phyloP scores from a whole-genome alignment of 2,329 filamentous ascomycete genomes.

The Trichoderma sp. region DNA sequence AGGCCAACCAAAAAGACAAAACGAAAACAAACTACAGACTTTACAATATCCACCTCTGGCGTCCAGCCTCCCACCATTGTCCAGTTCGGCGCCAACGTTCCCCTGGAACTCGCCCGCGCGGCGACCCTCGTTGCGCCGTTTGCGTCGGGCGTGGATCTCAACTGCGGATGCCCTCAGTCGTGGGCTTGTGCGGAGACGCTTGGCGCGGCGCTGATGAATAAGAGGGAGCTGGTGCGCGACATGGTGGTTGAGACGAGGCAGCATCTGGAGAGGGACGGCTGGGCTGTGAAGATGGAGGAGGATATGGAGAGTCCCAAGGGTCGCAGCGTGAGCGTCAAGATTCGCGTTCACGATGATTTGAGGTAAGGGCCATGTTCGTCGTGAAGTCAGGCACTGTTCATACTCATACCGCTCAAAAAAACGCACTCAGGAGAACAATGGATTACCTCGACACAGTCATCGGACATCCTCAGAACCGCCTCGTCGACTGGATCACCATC shows the following conservation, averaged over 20 bases:
- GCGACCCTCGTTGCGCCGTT: slow-evolving; percentile 59
- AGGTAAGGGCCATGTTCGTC: slow-evolving; percentile 35
- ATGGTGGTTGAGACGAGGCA: slow-evolving; percentile 59
- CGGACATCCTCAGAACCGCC: slow-evolving; percentile 46
- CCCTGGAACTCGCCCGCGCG: slow-evolving; percentile 60
- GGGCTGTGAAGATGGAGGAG: slow-evolving; percentile 44
- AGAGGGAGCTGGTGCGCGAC: slow-evolving; percentile 60
- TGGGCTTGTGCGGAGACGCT: slow-evolving; percentile 68
- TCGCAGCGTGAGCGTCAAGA: slow-evolving; percentile 66
- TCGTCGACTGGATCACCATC: slow-evolving; percentile 67
- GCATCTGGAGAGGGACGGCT: slow-evolving; percentile 51
- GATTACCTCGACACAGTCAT: slow-evolving; percentile 63
- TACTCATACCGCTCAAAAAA: not conserved
- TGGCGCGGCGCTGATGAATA: slow-evolving; percentile 66
- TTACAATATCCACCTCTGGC: slow-evolving; percentile 55
- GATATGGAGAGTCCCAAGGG: slow-evolving; percentile 45
- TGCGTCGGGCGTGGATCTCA: slow-evolving; percentile 64
- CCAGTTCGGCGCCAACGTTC: slow-evolving; percentile 63
- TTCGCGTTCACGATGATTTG: slow-evolving; percentile 63
- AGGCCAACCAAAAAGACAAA: not conserved
- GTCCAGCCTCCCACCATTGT: slow-evolving; percentile 59
- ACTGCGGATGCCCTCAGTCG: slow-evolving; percentile 70
- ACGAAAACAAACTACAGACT: no score
- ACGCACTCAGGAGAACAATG: slow-evolving; percentile 45
- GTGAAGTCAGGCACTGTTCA: not conserved